These are phyloP conservation scores for Irpex sp. DNA, from an alignment of 1,284 basidiomycete genomes.

Conservation along the genomic window DNA sequence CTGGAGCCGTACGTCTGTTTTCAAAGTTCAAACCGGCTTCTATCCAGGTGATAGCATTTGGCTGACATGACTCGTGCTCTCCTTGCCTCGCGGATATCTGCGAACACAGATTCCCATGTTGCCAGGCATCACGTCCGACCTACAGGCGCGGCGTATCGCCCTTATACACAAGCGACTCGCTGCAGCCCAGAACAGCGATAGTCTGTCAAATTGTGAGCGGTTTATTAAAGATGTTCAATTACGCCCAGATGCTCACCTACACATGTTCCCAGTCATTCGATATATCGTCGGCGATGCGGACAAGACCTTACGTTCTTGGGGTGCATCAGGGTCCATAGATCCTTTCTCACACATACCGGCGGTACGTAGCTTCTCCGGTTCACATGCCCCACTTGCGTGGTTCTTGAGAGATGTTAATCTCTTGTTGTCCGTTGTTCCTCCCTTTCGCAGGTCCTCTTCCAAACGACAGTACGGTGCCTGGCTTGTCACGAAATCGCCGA, in stretches of 20 bases:
- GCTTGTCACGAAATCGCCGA: slow-evolving; percentile 66
- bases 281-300: slow-evolving; percentile 60
- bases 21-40: background rate
- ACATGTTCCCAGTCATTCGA: slow-evolving; percentile 47
- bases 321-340: slow-evolving; percentile 53
- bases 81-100: background rate
- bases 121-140: slow-evolving; percentile 65
- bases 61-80: background rate
- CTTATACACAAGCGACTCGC: slow-evolving; percentile 68
- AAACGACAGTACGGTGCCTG: slow-evolving; percentile 63
- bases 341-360: slow-evolving; percentile 70
- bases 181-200: slow-evolving; percentile 54
- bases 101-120: slow-evolving; percentile 62
- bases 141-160: slow-evolving; percentile 54
- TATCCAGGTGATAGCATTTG: background rate
- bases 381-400: background rate
- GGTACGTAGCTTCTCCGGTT: slow-evolving; percentile 35
- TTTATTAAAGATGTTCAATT: background rate
- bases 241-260: slow-evolving; percentile 2
- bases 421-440: background rate
- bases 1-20: slow-evolving; percentile 56
- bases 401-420: background rate
- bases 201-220: slow-evolving; percentile 53
- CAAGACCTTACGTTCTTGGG: slow-evolving; percentile 57
- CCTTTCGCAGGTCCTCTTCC: slow-evolving; percentile 57